Conservation (phyloP, 805 yeast genomes). For the Saturnispora zaruensis region DNA sequence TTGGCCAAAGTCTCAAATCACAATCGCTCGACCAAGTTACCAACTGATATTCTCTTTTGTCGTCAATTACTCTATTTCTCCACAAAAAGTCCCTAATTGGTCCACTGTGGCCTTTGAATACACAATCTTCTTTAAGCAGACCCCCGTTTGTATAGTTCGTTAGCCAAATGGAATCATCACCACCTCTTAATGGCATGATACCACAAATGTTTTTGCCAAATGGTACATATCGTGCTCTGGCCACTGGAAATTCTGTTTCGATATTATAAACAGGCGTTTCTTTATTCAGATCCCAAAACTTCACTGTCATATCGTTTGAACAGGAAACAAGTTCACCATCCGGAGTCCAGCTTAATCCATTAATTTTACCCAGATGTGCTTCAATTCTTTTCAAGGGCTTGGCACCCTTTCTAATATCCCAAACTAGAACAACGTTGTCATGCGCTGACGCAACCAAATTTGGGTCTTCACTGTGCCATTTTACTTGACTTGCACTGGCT, state of each 20-base stretch:
- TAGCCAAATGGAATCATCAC: slow-evolving; percentile 53
- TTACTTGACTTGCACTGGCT: slow-evolving; percentile 91
- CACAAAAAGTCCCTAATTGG: slow-evolving; percentile 84
- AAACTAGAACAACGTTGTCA: slow-evolving; percentile 66
- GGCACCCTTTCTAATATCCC: slow-evolving; percentile 86
- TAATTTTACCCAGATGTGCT: slow-evolving; percentile 82
- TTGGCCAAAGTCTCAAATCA: slow-evolving; percentile 77
- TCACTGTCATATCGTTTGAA: slow-evolving; percentile 79
- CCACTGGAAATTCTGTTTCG: slow-evolving; percentile 72
- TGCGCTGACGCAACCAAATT: slow-evolving; percentile 80
- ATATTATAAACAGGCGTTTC: slow-evolving; percentile 49
- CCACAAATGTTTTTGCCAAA: slow-evolving; percentile 79
- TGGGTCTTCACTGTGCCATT: slow-evolving; percentile 78
- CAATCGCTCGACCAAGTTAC: slow-evolving; percentile 93
- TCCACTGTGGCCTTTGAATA: slow-evolving; percentile 63
- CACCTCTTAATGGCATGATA: slow-evolving; percentile 86
- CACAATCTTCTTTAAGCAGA: slow-evolving; percentile 24
- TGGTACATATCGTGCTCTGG: slow-evolving; percentile 82
- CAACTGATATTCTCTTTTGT: slow-evolving; percentile 78
- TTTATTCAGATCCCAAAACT: slow-evolving; percentile 53
- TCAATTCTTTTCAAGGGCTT: slow-evolving; percentile 55
- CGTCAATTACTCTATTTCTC: slow-evolving; percentile 52
- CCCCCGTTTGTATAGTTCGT: slow-evolving; percentile 33
- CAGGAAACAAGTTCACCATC: slow-evolving; percentile 62
- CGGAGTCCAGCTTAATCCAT: slow-evolving; percentile 74